Base-by-base conservation (phyloP, 768 basidiomycete genomes). In the Rhizopogon vinicolor region DNA sequence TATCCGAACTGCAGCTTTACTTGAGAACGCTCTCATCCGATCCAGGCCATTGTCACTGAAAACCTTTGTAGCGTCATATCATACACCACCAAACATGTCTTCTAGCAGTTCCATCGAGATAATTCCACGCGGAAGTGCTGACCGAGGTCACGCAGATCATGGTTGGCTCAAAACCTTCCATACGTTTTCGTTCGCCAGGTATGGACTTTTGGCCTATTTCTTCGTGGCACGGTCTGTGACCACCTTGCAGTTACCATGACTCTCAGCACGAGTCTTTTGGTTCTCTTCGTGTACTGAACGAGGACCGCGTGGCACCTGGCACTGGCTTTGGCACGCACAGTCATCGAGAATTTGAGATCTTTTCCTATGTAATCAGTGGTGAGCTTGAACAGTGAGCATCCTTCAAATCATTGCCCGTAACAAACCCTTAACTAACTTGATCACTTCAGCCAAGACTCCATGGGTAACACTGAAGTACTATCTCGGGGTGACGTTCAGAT, bases 111-210 rank as follows among this genome's bases (percentile, higher is more conserved):
- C 12, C 25, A 46, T 74, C 19, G 73, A 74, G 46, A 75, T 86
- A 52, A 48, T 74, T 44, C 76, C 78, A 14, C 80, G 89, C 53
- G 76, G 68, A 49, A 89, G 83, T 58, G 66, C 84, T 45, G 80
- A 84, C 19, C 78, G 89, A 18, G 90, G 88, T 3, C 72, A 87
- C 45, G 87, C 86, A 7, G 82, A 93, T 64, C 90, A 91, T 60
- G 87, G 81, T 25, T 94, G 91, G 91, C 74, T 94, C 52, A 93
- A 92, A 76, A 85, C 89, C 0, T 89, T 90, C 76, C 86, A 93
- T 62, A 89, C 91, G 0, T 94, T 93, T 66, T 81, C 87, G 1
- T 91, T 91, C 61, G 82, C 87, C 0, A 69, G 71, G 85, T 87
- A 65, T 40, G 83, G 75, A 14, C 40, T 18, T 54, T 16, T 33